Conservation (phyloP, 495 filamentous ascomycete species). For the Amorphotheca resinae region DNA sequence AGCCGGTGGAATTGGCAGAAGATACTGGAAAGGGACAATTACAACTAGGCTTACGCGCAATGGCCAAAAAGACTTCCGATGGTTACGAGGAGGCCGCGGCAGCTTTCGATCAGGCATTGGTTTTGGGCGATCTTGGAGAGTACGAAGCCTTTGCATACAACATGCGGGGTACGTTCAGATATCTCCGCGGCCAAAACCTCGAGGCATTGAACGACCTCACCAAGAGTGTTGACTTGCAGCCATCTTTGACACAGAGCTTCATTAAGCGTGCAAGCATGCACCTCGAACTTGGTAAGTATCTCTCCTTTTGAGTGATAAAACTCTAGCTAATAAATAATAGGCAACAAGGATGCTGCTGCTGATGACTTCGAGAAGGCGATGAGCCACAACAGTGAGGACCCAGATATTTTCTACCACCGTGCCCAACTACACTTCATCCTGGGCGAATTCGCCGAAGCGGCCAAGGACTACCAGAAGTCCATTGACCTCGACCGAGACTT, state of each 20-base stretch:
- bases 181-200: constrained; percentile 75
- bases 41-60: constrained; percentile 63
- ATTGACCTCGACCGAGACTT: constrained; percentile 92
- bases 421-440: constrained; percentile 98
- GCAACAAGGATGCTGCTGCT: constrained; percentile 73
- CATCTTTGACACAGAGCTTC: constrained; percentile 83
- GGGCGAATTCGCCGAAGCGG: constrained; percentile 79
- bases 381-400: constrained; percentile 74
- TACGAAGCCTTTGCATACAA: constrained; percentile 88
- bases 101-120: constrained; percentile 79
- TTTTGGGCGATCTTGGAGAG: constrained; percentile 61
- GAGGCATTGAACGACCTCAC: constrained; percentile 73
- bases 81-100: constrained; percentile 77
- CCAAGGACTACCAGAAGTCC: constrained; percentile 98
- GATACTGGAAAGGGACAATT: constrained; percentile 75
- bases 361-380: constrained; percentile 82
- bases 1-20: constrained; percentile 60
- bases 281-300: constrained; percentile 59
- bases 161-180: constrained; percentile 90
- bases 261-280: constrained; percentile 99
- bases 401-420: constrained; percentile 98
- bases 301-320: neutral
- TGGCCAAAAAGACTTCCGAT: constrained; percentile 75
- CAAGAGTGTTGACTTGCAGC: constrained; percentile 83
- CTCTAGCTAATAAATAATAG: constrained; percentile 32